A percentile compares a stretch with the other conserved stretches of the same genome.
Evolutionary conservation across 345 rosid species (phyloP).

Genomic region (Stellera chamaejasme): DNA sequence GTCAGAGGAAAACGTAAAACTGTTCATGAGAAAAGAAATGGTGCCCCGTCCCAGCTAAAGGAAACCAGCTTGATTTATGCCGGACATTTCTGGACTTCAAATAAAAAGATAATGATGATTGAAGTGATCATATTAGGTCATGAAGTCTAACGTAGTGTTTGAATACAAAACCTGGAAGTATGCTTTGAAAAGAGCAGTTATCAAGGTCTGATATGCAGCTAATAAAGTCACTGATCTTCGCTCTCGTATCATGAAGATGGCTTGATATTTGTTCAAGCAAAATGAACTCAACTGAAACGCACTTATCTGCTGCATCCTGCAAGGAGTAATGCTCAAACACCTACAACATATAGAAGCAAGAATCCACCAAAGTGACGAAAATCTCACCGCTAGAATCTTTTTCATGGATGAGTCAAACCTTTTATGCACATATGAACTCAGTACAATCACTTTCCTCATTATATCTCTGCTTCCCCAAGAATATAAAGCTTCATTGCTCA

Average conservation of each 20-base stretch:
- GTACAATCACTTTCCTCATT: constrained; percentile 55
- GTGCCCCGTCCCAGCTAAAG: no score
- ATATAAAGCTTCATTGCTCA: constrained; percentile 57
- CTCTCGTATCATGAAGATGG: constrained; percentile 42
- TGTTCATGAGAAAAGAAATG: no score
- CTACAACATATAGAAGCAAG: background rate
- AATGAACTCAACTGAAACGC: constrained; percentile 67
- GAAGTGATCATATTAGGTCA: no score
- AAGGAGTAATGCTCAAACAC: constrained; percentile 3
- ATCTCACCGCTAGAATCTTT: constrained; percentile 53
- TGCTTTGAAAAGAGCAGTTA: constrained; percentile 60
- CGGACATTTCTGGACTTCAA: no score
- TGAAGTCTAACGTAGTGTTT: no score
- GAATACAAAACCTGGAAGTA: constrained; percentile 45
- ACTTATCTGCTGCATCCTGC: constrained; percentile 81
- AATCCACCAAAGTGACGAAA: constrained; percentile 6
- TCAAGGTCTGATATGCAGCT: constrained; percentile 73
- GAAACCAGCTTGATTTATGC: no score
- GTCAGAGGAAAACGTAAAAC: no score
- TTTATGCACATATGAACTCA: constrained; percentile 53
- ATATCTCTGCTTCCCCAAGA: constrained; percentile 71
- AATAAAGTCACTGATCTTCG: constrained; percentile 36
- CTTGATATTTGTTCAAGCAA: constrained; percentile 46
- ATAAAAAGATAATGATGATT: no score
- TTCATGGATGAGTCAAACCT: constrained; percentile 30